phyloP scores from a whole-genome alignment of 495 filamentous ascomycete genomes.

The Penicillium macrosclerotiorum region DNA sequence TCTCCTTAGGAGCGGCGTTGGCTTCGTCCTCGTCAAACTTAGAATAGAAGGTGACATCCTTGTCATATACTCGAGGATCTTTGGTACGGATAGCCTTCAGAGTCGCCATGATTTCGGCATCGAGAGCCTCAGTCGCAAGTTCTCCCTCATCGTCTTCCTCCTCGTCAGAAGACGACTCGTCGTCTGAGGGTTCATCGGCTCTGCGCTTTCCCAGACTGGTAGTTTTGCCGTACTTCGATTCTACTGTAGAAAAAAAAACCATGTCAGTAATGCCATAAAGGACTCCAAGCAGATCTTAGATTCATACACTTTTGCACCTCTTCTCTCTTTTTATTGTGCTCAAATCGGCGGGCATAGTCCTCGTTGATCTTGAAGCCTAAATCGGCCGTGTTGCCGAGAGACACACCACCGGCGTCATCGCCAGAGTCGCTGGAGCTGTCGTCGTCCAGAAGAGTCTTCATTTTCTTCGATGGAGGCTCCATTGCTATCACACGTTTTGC shows the following conservation, averaged over 20 bases:
- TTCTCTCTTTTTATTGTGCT: constrained; percentile 94
- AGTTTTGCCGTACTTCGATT: constrained; percentile 74
- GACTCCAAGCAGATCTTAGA: neutral
- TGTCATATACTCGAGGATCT: constrained; percentile 87
- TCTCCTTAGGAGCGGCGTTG: constrained; percentile 33
- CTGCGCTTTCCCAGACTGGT: constrained; percentile 31
- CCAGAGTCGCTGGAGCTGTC: constrained; percentile 56
- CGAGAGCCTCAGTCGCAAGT: constrained; percentile 75
- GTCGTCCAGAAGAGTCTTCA: constrained; percentile 47
- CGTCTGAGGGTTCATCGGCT: constrained; percentile 40
- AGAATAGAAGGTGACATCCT: constrained; percentile 70
- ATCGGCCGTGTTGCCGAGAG: constrained; percentile 32
- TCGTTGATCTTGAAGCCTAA: constrained; percentile 77
- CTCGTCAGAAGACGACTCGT: constrained; percentile 65
- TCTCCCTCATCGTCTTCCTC: constrained; percentile 88
- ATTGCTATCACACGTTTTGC: constrained; percentile 18
- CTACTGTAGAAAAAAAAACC: constrained; percentile 52
- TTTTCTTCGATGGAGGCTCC: constrained; percentile 48
- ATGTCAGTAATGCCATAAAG: constrained; percentile 7
- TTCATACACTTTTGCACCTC: constrained; percentile 75
- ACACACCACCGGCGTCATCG: constrained; percentile 49
- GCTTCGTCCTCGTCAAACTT: constrained; percentile 52
- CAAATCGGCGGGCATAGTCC: constrained; percentile 85
- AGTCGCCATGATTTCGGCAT: constrained; percentile 81
- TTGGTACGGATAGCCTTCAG: constrained; percentile 82